Evolutionary conservation across 2,329 filamentous ascomycete genomes (phyloP), one percentile per base, ranked within the genome.

Genomic region (Thelonectria blattea): DNA sequence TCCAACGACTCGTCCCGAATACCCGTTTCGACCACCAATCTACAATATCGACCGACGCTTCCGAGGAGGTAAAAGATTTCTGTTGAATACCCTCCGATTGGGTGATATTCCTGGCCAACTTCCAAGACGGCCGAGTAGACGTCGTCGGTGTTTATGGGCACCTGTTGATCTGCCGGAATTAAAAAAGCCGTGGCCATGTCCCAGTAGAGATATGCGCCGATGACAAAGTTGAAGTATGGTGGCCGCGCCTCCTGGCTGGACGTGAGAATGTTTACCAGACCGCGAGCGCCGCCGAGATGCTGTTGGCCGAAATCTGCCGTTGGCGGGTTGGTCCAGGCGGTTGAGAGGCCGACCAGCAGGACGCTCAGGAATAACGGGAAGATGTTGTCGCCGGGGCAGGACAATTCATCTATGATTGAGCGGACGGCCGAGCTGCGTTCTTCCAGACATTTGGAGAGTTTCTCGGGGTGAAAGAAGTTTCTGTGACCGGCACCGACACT

Each of bases 131-230:
- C 52, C 10, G 37, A 14, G 12, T n/a, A 32, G 1, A 60, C 42
- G 2, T 52, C 18, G 5, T 18, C 10, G 2, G 46, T 52, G 20
- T 60, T 41, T 4, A 47, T 17, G 6, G 52, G 34, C 3, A 42
- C 10, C 9, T 55, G 30, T 7, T 56, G 12, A 9, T n/a, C 1
- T 5, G 8, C 5, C 0, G 24, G 39, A 2, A 50, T 24, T 2
- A 56, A 18, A 17, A 60, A 60, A 2, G 57, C 27, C 11, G 11
- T 30, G 4, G 51, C 27, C 39, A 51, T 51, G n/a, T 60, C 57
- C 57, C 52, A 60, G n/a, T 56, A 56, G 1, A 60, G 14, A 32
- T 60, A 60, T 9, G 52, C 27, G 2, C 52, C 57, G 18, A 60
- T 10, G 12, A 53, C 41, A 17, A 54, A 60, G 14, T n/a, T 42